These are phyloP conservation scores for Xeromyces bisporus DNA, from an alignment of 495 filamentous ascomycete genomes.

Conservation along the genomic window DNA sequence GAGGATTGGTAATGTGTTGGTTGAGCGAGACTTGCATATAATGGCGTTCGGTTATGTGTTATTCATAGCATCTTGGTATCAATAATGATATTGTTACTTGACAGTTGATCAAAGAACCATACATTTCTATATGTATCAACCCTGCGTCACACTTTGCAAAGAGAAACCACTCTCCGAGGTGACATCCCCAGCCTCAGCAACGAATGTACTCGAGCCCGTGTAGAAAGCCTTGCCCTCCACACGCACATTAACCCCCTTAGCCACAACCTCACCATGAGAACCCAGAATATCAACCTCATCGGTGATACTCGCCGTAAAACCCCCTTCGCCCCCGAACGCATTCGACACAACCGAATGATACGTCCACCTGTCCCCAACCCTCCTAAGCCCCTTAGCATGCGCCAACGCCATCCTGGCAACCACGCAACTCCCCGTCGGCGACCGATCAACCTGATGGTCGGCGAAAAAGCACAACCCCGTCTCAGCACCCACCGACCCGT, in stretches of 20 bases:
- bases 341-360: conserved; percentile 9
- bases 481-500: conserved; percentile 5
- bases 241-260: conserved; percentile 3
- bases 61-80: too few species aligned
- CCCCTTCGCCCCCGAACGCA: background rate
- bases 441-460: conserved; percentile 13
- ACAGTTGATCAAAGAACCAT: too few species aligned
- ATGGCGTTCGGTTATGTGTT: background rate
- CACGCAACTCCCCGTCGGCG: conserved; percentile 14
- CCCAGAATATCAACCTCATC: background rate
- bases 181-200: conserved; percentile 5
- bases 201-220: conserved; percentile 5
- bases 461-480: conserved; percentile 14
- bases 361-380: conserved; percentile 5
- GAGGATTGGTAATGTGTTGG: too few species aligned
- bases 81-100: too few species aligned
- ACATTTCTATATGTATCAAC: too few species aligned
- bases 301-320: background rate
- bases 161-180: conserved; percentile 4
- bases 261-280: background rate
- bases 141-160: conserved; percentile 1
- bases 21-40: background rate
- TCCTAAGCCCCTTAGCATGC: conserved; percentile 6
- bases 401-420: conserved; percentile 11
- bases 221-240: conserved; percentile 8